Conservation (phyloP, 176 grass and related monocot genomes). For the Oryza glaberrima region DNA sequence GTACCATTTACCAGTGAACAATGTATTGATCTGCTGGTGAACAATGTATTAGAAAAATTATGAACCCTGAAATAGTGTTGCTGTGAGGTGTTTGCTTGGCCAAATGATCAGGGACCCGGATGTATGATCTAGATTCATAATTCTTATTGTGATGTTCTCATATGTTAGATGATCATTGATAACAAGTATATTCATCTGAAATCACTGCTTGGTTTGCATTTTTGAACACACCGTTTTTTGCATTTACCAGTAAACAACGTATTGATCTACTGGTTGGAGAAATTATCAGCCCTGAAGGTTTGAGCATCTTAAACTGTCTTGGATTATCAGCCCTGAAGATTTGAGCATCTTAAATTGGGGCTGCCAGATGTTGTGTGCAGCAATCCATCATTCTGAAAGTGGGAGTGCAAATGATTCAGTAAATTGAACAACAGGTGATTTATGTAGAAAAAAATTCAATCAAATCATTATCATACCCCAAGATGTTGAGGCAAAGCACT, state of each 20-base stretch:
- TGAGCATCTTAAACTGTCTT: not conserved
- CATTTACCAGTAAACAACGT: too few species aligned
- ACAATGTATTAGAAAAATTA: not conserved
- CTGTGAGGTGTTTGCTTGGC: too few species aligned
- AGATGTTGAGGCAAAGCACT: slow-evolving; percentile 79
- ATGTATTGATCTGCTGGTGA: slow-evolving; percentile 1
- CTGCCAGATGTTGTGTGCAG: slow-evolving; percentile 88
- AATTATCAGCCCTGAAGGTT: not conserved
- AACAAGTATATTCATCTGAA: too few species aligned
- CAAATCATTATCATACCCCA: slow-evolving; percentile 48
- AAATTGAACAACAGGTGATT: not conserved
- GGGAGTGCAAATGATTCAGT: not conserved
- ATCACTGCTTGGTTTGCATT: too few species aligned
- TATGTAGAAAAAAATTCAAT: not conserved
- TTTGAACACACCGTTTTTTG: too few species aligned
- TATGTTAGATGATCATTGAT: too few species aligned
- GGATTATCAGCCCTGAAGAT: too few species aligned
- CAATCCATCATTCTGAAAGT: slow-evolving; percentile 76
- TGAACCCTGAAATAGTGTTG: not conserved
- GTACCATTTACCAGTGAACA: slow-evolving; percentile 19
- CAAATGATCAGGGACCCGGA: too few species aligned
- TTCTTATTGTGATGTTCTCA: too few species aligned
- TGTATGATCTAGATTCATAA: too few species aligned
- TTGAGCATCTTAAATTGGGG: slow-evolving; percentile 49
- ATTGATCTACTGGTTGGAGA: not conserved